These are phyloP conservation scores for Pestalotiopsis sp. DNA, from an alignment of 2,329 filamentous ascomycete genomes.

Conservation along the genomic window DNA sequence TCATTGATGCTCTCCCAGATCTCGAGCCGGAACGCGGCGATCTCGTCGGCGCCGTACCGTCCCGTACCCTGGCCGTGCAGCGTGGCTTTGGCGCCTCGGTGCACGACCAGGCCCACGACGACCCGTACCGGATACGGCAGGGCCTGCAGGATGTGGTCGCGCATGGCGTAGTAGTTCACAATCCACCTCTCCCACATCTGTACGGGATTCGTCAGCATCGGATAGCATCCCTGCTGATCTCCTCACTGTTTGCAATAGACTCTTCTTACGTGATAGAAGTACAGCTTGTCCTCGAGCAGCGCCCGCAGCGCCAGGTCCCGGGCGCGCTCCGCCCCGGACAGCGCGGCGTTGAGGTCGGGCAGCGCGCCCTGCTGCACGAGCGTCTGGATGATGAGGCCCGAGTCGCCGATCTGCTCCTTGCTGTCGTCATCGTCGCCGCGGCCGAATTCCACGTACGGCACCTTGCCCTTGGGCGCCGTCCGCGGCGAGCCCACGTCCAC, in stretches of 20 bases:
- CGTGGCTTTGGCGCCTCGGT: slow-evolving; percentile 44
- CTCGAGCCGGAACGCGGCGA: slow-evolving; percentile 46
- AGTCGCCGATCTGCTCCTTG: slow-evolving; percentile 47
- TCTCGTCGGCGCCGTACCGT: slow-evolving; percentile 53
- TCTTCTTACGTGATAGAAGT: slow-evolving; percentile 53
- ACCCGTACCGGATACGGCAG: slow-evolving; percentile 56
- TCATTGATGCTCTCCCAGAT: slow-evolving; percentile 57
- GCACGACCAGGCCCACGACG: slow-evolving; percentile 52
- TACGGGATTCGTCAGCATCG: neutral
- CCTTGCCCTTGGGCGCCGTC: slow-evolving; percentile 58
- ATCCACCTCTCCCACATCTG: slow-evolving; percentile 58
- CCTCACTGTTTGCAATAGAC: neutral
- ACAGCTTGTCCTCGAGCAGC: slow-evolving; percentile 62
- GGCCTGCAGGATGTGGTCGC: slow-evolving; percentile 48
- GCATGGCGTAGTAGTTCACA: slow-evolving; percentile 63
- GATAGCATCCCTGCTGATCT: neutral
- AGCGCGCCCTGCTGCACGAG: slow-evolving; percentile 45
- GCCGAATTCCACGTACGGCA: slow-evolving; percentile 56
- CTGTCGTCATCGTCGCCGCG: neutral
- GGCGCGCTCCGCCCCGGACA: slow-evolving; percentile 42
- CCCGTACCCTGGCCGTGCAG: slow-evolving; percentile 60
- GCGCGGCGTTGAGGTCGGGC: slow-evolving; percentile 48
- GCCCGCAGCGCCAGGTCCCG: slow-evolving; percentile 56
- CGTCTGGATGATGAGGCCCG: slow-evolving; percentile 53
- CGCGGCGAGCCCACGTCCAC: slow-evolving; percentile 45